phyloP scores from a whole-genome alignment of 2,329 filamentous ascomycete genomes.

The Aspergillus persii region DNA sequence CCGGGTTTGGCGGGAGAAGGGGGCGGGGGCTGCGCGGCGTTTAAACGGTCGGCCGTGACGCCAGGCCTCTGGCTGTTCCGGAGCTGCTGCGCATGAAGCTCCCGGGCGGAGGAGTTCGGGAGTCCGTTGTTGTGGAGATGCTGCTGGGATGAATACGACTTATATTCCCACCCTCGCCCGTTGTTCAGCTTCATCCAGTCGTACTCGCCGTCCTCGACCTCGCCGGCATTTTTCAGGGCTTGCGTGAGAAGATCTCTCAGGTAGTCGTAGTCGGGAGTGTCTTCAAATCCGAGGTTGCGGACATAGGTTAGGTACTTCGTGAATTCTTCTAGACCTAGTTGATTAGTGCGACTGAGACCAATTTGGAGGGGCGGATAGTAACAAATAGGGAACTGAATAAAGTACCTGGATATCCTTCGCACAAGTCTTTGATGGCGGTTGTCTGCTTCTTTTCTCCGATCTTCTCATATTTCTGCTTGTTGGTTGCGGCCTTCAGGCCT shows the following conservation, averaged over 20 bases:
- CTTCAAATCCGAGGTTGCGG: conserved; percentile 95
- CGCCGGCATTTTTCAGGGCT: conserved; percentile 88
- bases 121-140: conserved; percentile 74
- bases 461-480: conserved; percentile 99
- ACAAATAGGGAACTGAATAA: background rate
- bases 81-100: conserved; percentile 69
- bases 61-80: conserved; percentile 59
- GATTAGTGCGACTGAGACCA: conserved; percentile 21
- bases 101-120: conserved; percentile 79
- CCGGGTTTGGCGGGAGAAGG: conserved; percentile 76
- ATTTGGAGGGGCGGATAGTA: background rate
- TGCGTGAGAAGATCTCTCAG: conserved; percentile 94
- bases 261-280: conserved; percentile 98
- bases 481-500: conserved; percentile 66
- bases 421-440: conserved; percentile 92
- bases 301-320: conserved; percentile 97
- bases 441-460: conserved; percentile 99
- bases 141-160: conserved; percentile 66
- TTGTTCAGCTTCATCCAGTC: conserved; percentile 99
- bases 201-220: conserved; percentile 96
- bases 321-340: conserved; percentile 70
- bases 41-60: conserved; percentile 84
- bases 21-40: conserved; percentile 86
- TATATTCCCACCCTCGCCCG: conserved; percentile 88
- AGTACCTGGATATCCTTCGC: conserved; percentile 82